A percentile compares a stretch with the other conserved stretches of the same genome.
These are phyloP conservation scores for Fusarium sarcochroum DNA, from an alignment of 2,329 filamentous ascomycete genomes.

Conservation along the genomic window DNA sequence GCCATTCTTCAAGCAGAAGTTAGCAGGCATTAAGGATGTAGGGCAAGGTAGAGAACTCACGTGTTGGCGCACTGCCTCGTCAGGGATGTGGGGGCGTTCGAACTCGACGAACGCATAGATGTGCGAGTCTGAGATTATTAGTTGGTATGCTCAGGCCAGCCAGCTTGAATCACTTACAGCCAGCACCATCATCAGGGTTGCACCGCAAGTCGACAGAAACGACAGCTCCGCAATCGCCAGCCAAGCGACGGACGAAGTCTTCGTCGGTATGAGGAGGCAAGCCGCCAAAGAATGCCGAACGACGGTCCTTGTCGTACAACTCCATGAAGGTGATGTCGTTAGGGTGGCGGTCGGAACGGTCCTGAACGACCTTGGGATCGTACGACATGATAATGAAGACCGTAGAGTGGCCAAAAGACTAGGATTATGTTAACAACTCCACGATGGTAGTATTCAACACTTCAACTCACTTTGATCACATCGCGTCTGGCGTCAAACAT, in stretches of 20 bases:
- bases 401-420: conserved; percentile 1
- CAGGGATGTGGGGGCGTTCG: conserved; percentile 53
- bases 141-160: neutral
- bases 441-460: neutral
- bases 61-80: conserved; percentile 53
- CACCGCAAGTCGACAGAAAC: conserved; percentile 28
- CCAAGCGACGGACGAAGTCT: conserved; percentile 54
- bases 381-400: conserved; percentile 25
- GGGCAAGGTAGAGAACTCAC: conserved; percentile 51
- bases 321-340: conserved; percentile 36
- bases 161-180: conserved; percentile 24
- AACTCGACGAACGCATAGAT: conserved; percentile 60
- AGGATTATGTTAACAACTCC: neutral
- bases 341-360: conserved; percentile 14
- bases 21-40: neutral
- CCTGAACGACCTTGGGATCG: conserved; percentile 23
- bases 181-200: conserved; percentile 8
- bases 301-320: conserved; percentile 59
- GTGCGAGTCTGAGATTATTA: conserved; percentile 37
- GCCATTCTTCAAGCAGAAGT: conserved; percentile 50
- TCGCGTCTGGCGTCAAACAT: conserved; percentile 66
- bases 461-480: conserved; percentile 61
- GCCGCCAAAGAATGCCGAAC: conserved; percentile 64
- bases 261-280: conserved; percentile 58
- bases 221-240: conserved; percentile 57